Percentiles rank a stretch among this genome's conserved stretches.
These are phyloP conservation scores for Monilinia vaccinii-corymbosi DNA, from an alignment of 2,329 filamentous ascomycete genomes.

Conservation along the genomic window DNA sequence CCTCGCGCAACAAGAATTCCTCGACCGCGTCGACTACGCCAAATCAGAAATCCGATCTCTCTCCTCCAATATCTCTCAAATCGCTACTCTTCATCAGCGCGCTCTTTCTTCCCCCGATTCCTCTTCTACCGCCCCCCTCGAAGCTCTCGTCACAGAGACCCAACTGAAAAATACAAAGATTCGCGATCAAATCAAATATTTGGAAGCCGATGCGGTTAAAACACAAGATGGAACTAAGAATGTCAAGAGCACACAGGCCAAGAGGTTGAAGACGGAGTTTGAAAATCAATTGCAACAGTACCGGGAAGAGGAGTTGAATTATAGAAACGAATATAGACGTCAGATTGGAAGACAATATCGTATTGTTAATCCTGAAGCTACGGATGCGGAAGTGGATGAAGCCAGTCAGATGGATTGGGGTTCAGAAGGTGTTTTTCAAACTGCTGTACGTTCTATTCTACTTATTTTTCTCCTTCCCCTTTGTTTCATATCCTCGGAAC, in stretches of 20 bases:
- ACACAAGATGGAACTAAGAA: slow-evolving; percentile 50
- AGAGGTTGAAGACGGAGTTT: slow-evolving; percentile 66
- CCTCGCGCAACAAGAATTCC: slow-evolving; percentile 59
- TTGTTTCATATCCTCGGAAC: not conserved
- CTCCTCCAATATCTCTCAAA: slow-evolving; percentile 56
- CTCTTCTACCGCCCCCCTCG: slow-evolving; percentile 40
- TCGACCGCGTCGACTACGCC: slow-evolving; percentile 55
- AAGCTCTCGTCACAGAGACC: slow-evolving; percentile 59
- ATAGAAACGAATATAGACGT: slow-evolving; percentile 63
- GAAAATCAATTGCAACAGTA: slow-evolving; percentile 63
- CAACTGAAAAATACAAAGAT: slow-evolving; percentile 66
- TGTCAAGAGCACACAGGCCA: slow-evolving; percentile 63
- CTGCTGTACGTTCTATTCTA: slow-evolving; percentile 50
- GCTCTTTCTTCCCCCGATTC: slow-evolving; percentile 57
- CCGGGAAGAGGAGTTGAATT: slow-evolving; percentile 60
- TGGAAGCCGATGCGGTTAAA: slow-evolving; percentile 61
- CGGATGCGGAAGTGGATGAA: slow-evolving; percentile 60
- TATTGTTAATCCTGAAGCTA: slow-evolving; percentile 75
- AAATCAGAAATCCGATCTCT: slow-evolving; percentile 60
- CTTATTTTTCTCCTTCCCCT: not conserved
- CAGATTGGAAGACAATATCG: slow-evolving; percentile 73
- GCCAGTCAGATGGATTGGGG: slow-evolving; percentile 65
- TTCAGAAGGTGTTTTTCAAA: slow-evolving; percentile 73
- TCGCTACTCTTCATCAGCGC: slow-evolving; percentile 63
- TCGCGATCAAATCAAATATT: slow-evolving; percentile 67